Base-by-base conservation (phyloP, 2,329 filamentous ascomycete species). In the Fusarium mangiferae region DNA sequence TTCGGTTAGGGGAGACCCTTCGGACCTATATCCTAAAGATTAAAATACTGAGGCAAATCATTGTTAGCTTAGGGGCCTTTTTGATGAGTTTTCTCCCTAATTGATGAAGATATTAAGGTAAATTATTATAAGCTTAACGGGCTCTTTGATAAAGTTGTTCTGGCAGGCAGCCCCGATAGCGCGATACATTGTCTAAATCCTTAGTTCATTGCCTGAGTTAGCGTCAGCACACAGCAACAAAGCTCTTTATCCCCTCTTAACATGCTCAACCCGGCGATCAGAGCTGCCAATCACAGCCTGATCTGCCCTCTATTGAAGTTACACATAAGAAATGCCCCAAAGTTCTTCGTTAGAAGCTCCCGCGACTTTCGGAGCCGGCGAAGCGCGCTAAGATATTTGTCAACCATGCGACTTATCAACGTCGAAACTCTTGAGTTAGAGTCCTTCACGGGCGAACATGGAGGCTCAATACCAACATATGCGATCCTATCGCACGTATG, bases 401-500 rank as follows among this genome's bases (percentile, higher is more conserved):
- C 55, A 11, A 44, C n/a, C 2, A 68, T 68, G 66, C 66, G 66
- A 3, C 66, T 68, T 5, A 69, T 68, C 36, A 69, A 68, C 20
- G 66, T 68, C 14, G 65, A 63, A 24, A 41, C 65, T 2, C 57
- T 68, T 4, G 56, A 69, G 24, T n/a, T 68, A 12, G 64, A 68
- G 3, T 69, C 49, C 10, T 68, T 68, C 22, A 30, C 54, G 7
- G 56, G 65, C n/a, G 66, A 68, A 5, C 15, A 49, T 7, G 65
- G 65, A 17, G 48, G 49, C 3, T 51, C 39, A 6, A 38, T 68
- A 18, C 66, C 66, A 15, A 24, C 41, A 20, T 68, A 68, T 24
- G 38, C 65, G 4, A 68, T 68, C 8, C 57, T 68, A 4, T 68
- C 66, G 2, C 66, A 68, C 26, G 65, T 68, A n/a, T 68, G 66